Evolutionary conservation across 108 stramenopile species (phyloP).

Genomic region (Licmophora abbreviata): DNA sequence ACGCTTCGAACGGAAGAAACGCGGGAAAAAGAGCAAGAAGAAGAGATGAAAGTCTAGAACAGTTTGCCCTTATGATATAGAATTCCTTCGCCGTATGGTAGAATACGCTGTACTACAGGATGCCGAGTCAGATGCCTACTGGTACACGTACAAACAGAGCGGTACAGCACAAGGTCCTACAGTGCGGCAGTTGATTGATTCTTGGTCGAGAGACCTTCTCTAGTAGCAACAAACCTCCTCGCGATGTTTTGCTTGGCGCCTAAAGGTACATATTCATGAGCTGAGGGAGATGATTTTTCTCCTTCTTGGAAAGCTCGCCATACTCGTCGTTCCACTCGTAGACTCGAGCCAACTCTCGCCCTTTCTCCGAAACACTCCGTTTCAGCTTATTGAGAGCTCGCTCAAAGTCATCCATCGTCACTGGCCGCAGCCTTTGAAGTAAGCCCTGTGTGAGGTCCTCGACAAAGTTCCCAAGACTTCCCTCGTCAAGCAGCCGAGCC

Average conservation of each 20-base stretch:
- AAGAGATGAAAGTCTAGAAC: no score
- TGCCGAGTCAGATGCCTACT: no score
- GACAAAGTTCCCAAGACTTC: constrained; percentile 31
- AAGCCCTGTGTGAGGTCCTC: constrained; percentile 33
- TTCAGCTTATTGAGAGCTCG: constrained; percentile 83
- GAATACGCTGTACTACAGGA: no score
- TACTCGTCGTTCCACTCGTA: constrained; percentile 98
- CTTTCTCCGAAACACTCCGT: constrained; percentile 91
- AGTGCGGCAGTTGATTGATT: no score
- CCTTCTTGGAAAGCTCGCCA: constrained; percentile 89
- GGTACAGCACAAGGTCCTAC: no score
- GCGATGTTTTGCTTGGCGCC: background rate
- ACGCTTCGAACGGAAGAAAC: no score
- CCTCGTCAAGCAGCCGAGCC: constrained; percentile 73
- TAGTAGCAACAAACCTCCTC: no score
- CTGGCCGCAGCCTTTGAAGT: constrained; percentile 84
- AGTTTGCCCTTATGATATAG: no score
- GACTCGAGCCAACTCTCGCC: constrained; percentile 83
- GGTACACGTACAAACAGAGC: no score
- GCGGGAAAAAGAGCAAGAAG: no score
- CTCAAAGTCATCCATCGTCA: constrained; percentile 84
- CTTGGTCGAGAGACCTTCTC: no score
- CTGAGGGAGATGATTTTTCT: constrained; percentile 59
- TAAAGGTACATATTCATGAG: constrained; percentile 88
- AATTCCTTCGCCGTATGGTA: no score